Evolutionary conservation across 2,329 filamentous ascomycete genomes (phyloP), one percentile per base, ranked within the genome.

Genomic region (Penicillium sp.): DNA sequence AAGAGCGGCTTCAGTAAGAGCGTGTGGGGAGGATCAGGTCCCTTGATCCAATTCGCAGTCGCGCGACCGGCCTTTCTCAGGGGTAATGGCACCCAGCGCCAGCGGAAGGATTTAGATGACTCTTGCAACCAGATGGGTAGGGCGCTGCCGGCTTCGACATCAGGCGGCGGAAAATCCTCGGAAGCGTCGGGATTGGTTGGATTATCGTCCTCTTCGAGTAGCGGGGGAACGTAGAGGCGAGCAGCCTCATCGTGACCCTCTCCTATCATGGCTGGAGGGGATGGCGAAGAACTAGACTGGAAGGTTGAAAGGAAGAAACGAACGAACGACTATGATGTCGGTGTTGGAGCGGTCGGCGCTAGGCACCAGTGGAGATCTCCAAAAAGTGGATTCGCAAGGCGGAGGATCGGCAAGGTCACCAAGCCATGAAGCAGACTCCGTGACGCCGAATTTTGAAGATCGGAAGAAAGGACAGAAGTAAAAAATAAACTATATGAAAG

Each of bases 71-170:
- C 78, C 57, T 81, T 81, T 52, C 81, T 72, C 19, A 82, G 51
- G 0, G 78, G 78, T 16, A 81, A 64, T 3, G 81, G 81, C 5
- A 83, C 75, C 81, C 81, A 82, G 67, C 72, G 72, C 77, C 78
- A 82, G 64, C 73, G 78, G 62, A 80, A 81, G 3, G 78, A 78
- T 55, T 77, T 78, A 55, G 79, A 81, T 8, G 79, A 80, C 63
- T 82, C 80, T 58, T 75, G 75, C 59, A 82, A 66, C 81, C 81
- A 83, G 57, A 82, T 73, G 38, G 81, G 81, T 25, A 82, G 67
- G 42, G 60, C 40, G 55, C 65, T 67, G 45, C 67, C 65, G 48
- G 73, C 66, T 61, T 73, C 73, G 46, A 74, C 68, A 53, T 70
- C 67, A 28, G 71, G 71, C 28, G 65, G 69, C 46, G 71, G 65